Evolutionary conservation across 805 yeast species (phyloP).

Genomic region (Pichia manshurica): DNA sequence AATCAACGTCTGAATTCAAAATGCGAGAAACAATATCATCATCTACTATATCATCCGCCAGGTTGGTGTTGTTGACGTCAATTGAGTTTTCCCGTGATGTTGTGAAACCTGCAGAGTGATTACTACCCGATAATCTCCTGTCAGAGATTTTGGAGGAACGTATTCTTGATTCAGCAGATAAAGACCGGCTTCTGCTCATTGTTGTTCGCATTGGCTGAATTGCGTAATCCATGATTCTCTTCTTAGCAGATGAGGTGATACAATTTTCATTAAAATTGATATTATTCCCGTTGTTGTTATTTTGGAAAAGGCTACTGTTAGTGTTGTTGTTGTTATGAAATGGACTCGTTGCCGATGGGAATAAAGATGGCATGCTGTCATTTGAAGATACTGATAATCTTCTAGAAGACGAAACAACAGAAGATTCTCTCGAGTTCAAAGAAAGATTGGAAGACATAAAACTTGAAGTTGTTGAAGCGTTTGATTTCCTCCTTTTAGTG

Average conservation of each 20-base stretch:
- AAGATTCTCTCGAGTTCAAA: conserved; percentile 24
- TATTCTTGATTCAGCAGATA: conserved; percentile 17
- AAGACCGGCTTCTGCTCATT: conserved; percentile 13
- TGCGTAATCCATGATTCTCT: conserved; percentile 9
- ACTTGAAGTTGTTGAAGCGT: conserved; percentile 26
- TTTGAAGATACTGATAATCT: conserved; percentile 25
- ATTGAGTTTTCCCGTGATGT: conserved; percentile 4
- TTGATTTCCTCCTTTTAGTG: conserved; percentile 21
- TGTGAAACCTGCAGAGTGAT: background rate
- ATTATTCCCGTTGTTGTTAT: background rate
- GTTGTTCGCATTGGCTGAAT: conserved; percentile 11
- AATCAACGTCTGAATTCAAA: conserved; percentile 11
- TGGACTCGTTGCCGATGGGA: conserved; percentile 27
- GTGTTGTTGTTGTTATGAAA: conserved; percentile 7
- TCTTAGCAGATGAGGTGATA: background rate
- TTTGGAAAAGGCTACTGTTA: background rate
- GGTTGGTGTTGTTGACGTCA: background rate
- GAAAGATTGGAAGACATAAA: conserved; percentile 23
- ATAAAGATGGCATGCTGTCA: conserved; percentile 23
- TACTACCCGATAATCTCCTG: conserved; percentile 9
- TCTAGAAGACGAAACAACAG: conserved; percentile 24
- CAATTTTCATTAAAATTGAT: background rate
- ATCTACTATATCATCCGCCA: background rate
- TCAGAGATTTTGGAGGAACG: conserved; percentile 8
- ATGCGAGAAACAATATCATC: conserved; percentile 11